phyloP scores from a whole-genome alignment of 2,329 filamentous ascomycete genomes.

The Fusarium sororula region DNA sequence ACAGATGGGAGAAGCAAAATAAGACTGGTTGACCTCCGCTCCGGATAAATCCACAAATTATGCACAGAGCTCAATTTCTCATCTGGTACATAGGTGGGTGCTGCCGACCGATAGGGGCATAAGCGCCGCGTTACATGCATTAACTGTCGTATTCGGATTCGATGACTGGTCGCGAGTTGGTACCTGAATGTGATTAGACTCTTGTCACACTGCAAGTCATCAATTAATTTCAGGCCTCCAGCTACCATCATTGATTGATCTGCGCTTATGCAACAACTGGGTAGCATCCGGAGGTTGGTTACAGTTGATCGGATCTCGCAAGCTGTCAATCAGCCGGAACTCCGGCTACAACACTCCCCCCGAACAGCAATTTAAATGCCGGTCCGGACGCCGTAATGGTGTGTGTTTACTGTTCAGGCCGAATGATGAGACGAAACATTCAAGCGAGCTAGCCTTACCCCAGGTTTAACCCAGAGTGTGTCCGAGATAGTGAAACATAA shows the following conservation, averaged over 20 bases:
- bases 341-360: neutral
- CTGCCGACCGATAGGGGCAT: slow-evolving; percentile 5
- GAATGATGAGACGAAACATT: slow-evolving; percentile 1
- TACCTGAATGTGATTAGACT: neutral
- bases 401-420: neutral
- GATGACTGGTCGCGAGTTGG: neutral
- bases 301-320: neutral
- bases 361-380: neutral
- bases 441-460: slow-evolving; percentile 5
- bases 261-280: slow-evolving; percentile 14
- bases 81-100: slow-evolving; percentile 12
- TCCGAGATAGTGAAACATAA: neutral
- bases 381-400: slow-evolving; percentile 1
- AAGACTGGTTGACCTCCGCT: slow-evolving; percentile 33
- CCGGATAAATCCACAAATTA: slow-evolving; percentile 44
- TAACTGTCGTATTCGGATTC: slow-evolving; percentile 21
- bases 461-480: neutral
- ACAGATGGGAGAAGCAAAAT: slow-evolving; percentile 34
- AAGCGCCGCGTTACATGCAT: slow-evolving; percentile 25
- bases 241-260: neutral
- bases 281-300: neutral
- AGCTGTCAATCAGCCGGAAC: neutral
- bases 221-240: neutral
- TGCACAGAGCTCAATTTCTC: slow-evolving; percentile 43
- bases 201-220: neutral